These are phyloP conservation scores for Chaetomiaceae sp. DNA, from an alignment of 2,329 filamentous ascomycete genomes.

Conservation along the genomic window DNA sequence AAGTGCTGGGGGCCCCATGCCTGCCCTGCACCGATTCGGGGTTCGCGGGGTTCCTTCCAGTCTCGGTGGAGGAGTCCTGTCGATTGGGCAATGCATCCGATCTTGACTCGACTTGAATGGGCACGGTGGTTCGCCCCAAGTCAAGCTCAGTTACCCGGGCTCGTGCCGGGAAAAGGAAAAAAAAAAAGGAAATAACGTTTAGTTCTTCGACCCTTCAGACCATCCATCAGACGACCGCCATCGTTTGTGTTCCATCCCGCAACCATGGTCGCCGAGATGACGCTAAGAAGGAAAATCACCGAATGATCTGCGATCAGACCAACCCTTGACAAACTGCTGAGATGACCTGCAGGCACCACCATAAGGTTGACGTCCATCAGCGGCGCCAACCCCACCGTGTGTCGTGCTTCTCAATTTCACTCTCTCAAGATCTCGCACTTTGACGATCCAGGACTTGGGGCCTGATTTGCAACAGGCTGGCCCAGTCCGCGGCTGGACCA, in stretches of 20 bases:
- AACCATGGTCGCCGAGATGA: not conserved
- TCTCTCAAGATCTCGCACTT: not conserved
- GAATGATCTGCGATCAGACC: conserved; percentile 9
- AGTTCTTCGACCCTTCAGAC: not conserved
- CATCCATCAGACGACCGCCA: too few relatives aligned
- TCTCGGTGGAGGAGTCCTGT: not conserved
- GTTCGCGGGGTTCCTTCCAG: not conserved
- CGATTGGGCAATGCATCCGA: not conserved
- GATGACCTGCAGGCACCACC: not conserved
- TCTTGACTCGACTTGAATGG: too few relatives aligned
- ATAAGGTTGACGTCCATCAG: not conserved
- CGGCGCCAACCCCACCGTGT: not conserved
- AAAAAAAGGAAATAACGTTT: too few relatives aligned
- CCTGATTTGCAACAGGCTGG: too few relatives aligned
- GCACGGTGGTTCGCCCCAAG: too few relatives aligned
- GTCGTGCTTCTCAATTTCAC: not conserved
- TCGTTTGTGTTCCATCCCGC: conserved; percentile 3
- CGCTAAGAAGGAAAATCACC: conserved; percentile 19
- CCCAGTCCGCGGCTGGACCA: too few relatives aligned
- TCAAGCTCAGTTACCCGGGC: too few relatives aligned
- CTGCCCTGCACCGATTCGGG: not conserved
- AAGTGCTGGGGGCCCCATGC: not conserved
- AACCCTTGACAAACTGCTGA: not conserved
- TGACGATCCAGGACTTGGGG: not conserved
- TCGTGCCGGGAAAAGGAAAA: too few relatives aligned